Evolutionary conservation across 2,329 filamentous ascomycete species (phyloP), one percentile per base, ranked within the genome.

Genomic region (Colletotrichum sp.): DNA sequence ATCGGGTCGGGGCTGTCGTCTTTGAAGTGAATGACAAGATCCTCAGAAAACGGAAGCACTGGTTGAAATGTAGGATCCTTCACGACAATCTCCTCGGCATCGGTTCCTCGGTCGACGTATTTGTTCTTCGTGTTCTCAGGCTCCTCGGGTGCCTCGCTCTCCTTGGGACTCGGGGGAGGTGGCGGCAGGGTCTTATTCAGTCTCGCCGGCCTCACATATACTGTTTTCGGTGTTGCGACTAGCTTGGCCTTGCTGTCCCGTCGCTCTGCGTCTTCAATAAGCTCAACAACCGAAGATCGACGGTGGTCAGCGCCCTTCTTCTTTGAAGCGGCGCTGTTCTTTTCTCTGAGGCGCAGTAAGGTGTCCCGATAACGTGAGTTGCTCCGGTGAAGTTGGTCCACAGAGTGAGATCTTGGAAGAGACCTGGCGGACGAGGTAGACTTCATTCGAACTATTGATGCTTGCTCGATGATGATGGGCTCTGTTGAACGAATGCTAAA

Each of bases 1-100:
- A 88, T 79, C 3, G 80, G 75, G 74, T 90, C 85, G 0, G 81
- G 79, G 2, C 82, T 80, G 3, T 87, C 86, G 10, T 87, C 85
- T 16, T 86, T 88, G 71, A 93, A 87, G 61, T 90, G 85, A 28
- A 93, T 84, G 4, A 92, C 85, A 2, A 92, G 79, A 76, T 93
- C 89, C 78, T 93, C 92, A 1, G 85, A 79, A 56, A 91, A 82
- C 0, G 89, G 87, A 26, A 93, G 83, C 1, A 91, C 85, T 1
- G 88, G 84, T 38, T 86, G 83, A 52, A 87, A 86, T 0, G 80
- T 70, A 18, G 79, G 73, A 10, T 81, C 70, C 9, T 75, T 55
- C 16, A 78, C 77, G 2, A 76, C 30, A 16, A 80, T 70, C 9
- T 83, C 78, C 8, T 80, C 80, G 2, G 83, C 81, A 78, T 88